Evolutionary conservation across 257 asterid genomes (phyloP), one percentile per base, ranked within the genome.

Genomic region (Solanum sejunctum): DNA sequence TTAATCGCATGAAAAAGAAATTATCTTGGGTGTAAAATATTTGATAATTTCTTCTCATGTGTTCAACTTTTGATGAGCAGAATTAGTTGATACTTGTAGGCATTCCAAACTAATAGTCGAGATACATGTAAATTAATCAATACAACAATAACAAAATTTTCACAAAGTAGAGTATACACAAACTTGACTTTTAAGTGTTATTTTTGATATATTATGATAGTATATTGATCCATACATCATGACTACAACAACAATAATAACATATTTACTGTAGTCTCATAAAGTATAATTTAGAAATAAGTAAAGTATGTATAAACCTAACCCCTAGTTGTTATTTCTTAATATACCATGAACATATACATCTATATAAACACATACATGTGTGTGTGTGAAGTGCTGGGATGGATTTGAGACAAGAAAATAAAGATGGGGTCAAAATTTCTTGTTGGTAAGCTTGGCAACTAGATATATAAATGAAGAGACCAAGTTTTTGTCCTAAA

Each of bases 401-500:
- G 52, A 13, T 75, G 9, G 21, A 73, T 73, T 73, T 47, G 8
- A 73, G 81, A 73, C 41, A 73, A 47, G 58, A 75, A 60, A 75
- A 39, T 75, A 12, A 13, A 73, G 21, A 75, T n/a, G n/a, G 41
- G 41, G 60, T 21, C 13, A 73, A 47, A 21, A 47, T 21, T 12
- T 73, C 6, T 73, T 73, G 81, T 73, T 73, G 81, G 81, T 73
- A 7, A 73, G 81, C 6, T 45, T n/a, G 7, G 58, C 81, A 73
- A 23, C 7, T 73, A 5, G 36, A 71, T 54, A 41, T 36, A 6
- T 12, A 32, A 71, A 71, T 41, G 11, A 55, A 32, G 80, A 71
- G 55, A 43, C 10, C 32, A 43, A 71, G 7, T 72, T 43, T 3
- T n/a, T 72, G 43, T 73, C 28, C 16, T 45, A 11, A 72, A 72